phyloP scores from a whole-genome alignment of 768 basidiomycete genomes.

The Trametes meyenii region DNA sequence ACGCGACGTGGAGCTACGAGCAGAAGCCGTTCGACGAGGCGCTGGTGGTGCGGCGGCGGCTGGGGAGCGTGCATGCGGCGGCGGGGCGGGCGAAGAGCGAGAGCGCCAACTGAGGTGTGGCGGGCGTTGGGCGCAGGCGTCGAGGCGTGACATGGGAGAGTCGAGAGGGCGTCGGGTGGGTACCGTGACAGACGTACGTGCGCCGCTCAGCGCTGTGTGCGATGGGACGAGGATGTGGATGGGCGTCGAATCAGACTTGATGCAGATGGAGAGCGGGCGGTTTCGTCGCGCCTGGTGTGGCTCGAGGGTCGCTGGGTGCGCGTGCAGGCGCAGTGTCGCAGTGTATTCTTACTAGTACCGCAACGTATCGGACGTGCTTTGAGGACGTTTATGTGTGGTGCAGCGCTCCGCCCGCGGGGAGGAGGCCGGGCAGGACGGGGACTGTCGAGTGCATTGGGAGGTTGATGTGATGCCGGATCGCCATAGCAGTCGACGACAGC shows the following conservation, averaged over 20 bases:
- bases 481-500: conserved; percentile 16
- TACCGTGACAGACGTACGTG: neutral
- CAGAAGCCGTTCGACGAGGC: conserved; percentile 45
- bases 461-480: conserved; percentile 13
- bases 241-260: neutral
- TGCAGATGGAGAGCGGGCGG: neutral
- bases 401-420: neutral
- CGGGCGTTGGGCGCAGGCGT: neutral
- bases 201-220: neutral
- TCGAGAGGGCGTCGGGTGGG: neutral
- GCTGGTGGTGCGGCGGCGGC: conserved; percentile 35
- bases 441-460: neutral
- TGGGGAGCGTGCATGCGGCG: conserved; percentile 28
- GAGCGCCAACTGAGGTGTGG: neutral
- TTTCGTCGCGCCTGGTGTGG: neutral
- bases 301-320: neutral
- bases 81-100: conserved; percentile 24
- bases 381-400: neutral
- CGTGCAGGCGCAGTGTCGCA: too few species aligned
- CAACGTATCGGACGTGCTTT: neutral
- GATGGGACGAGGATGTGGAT: neutral
- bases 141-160: neutral
- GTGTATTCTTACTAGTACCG: too few species aligned
- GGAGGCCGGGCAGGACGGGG: neutral
- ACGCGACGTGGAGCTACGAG: conserved; percentile 55